Conservation (phyloP, 108 stramenopile species). For the Nitzschia palea region DNA sequence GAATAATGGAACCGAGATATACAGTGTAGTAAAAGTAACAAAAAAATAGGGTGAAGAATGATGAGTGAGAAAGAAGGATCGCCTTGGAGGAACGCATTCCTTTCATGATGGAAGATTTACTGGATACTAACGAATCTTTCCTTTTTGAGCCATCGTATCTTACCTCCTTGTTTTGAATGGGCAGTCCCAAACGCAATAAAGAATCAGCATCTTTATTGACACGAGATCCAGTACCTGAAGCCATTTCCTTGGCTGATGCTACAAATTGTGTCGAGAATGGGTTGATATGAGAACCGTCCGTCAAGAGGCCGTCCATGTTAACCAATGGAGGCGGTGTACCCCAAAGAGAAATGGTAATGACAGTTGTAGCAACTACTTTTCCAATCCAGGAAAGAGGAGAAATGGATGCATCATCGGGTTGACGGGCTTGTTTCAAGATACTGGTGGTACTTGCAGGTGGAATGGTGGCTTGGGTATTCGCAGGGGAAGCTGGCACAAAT, state of each 20-base stretch:
- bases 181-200: slow-evolving; percentile 85
- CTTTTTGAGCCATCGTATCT: too few relatives aligned
- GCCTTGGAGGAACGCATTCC: too few relatives aligned
- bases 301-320: not conserved
- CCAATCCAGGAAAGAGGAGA: slow-evolving; percentile 12
- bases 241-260: slow-evolving; percentile 85
- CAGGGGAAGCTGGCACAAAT: too few relatives aligned
- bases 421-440: too few relatives aligned
- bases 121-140: too few relatives aligned
- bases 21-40: too few relatives aligned
- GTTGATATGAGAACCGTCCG: not conserved
- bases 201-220: slow-evolving; percentile 94
- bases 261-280: not conserved
- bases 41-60: too few relatives aligned
- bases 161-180: slow-evolving; percentile 87
- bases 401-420: too few relatives aligned
- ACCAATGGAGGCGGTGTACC: slow-evolving; percentile 12
- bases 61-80: too few relatives aligned
- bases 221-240: slow-evolving; percentile 79
- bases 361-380: slow-evolving; percentile 18
- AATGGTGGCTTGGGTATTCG: too few relatives aligned
- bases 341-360: slow-evolving; percentile 26
- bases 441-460: too few relatives aligned
- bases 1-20: not conserved
- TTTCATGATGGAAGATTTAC: too few relatives aligned